Evolutionary conservation across 345 rosid genomes (phyloP).

Genomic region (Kernera saxatilis): DNA sequence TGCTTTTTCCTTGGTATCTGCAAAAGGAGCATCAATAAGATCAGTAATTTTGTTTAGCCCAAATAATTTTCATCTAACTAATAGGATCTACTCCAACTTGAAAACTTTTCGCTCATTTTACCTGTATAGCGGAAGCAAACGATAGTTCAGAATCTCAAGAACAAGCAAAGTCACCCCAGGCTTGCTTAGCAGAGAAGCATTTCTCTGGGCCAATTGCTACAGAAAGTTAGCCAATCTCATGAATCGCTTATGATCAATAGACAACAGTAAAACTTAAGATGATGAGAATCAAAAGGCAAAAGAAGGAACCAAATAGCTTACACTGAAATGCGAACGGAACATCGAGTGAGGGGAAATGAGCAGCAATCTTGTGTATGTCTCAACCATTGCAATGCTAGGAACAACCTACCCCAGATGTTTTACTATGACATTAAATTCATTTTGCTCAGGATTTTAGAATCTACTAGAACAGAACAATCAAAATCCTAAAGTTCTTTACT

Average conservation of each 20-base stretch:
- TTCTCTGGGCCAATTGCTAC: slow-evolving; percentile 92
- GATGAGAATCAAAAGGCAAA: not conserved
- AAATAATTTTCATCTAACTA: not conserved
- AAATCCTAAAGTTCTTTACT: not conserved
- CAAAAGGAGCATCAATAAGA: slow-evolving; percentile 24
- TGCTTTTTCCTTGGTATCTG: slow-evolving; percentile 94
- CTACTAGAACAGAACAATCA: not conserved
- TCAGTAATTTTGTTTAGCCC: not conserved
- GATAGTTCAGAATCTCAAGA: slow-evolving; percentile 89
- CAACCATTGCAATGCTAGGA: slow-evolving; percentile 98
- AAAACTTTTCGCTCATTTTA: slow-evolving; percentile 12
- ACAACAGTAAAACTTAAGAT: not conserved
- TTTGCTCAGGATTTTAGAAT: not conserved
- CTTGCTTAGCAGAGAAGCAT: slow-evolving; percentile 76
- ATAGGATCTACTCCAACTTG: slow-evolving; percentile 1
- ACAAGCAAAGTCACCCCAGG: slow-evolving; percentile 88
- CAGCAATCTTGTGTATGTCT: slow-evolving; percentile 90
- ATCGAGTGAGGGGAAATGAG: slow-evolving; percentile 84
- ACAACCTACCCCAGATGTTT: slow-evolving; percentile 57
- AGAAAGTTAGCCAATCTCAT: slow-evolving; percentile 24
- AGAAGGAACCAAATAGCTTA: slow-evolving; percentile 37
- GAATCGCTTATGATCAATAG: slow-evolving; percentile 8
- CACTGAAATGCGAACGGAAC: slow-evolving; percentile 88
- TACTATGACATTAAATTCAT: slow-evolving; percentile 10
- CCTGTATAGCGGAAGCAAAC: slow-evolving; percentile 97